Evolutionary conservation across 2,329 filamentous ascomycete genomes (phyloP).

Genomic region (Lomentospora prolificans): DNA sequence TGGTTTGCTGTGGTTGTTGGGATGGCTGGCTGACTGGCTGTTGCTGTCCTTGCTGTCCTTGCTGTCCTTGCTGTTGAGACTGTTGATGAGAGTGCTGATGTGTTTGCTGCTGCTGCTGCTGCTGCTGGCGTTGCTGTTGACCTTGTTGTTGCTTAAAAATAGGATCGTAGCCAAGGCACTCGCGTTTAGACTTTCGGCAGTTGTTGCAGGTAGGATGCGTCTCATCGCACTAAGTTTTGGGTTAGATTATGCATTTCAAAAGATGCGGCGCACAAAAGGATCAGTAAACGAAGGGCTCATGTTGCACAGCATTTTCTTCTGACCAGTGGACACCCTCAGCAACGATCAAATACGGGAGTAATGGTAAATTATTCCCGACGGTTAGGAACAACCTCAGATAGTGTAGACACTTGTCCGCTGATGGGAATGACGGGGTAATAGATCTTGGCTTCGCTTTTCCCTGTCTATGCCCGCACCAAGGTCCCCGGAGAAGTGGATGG

Average conservation of each 20-base stretch:
- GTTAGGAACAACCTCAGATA: too few species aligned
- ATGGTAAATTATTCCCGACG: too few species aligned
- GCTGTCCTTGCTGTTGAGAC: neutral
- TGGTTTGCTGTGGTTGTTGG: neutral
- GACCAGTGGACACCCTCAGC: too few species aligned
- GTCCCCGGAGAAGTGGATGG: too few species aligned
- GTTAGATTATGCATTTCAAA: neutral
- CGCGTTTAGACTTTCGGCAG: constrained; percentile 80
- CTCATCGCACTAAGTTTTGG: constrained; percentile 74
- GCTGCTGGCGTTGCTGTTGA: constrained; percentile 6
- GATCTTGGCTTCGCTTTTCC: too few species aligned
- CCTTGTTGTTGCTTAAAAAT: constrained; percentile 62
- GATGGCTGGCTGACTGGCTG: neutral
- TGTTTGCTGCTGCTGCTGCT: constrained; percentile 1
- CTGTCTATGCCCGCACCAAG: too few species aligned
- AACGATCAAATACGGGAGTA: too few species aligned
- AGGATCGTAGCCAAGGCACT: constrained; percentile 78
- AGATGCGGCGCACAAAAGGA: neutral
- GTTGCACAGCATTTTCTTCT: too few species aligned
- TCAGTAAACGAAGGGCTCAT: neutral
- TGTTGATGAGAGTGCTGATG: neutral
- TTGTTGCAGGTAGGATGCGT: constrained; percentile 85
- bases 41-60: neutral
- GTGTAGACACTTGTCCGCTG: too few species aligned
- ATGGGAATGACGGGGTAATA: too few species aligned